Conservation (phyloP, 2,329 filamentous ascomycete genomes). For the Ceratocystis destructans region DNA sequence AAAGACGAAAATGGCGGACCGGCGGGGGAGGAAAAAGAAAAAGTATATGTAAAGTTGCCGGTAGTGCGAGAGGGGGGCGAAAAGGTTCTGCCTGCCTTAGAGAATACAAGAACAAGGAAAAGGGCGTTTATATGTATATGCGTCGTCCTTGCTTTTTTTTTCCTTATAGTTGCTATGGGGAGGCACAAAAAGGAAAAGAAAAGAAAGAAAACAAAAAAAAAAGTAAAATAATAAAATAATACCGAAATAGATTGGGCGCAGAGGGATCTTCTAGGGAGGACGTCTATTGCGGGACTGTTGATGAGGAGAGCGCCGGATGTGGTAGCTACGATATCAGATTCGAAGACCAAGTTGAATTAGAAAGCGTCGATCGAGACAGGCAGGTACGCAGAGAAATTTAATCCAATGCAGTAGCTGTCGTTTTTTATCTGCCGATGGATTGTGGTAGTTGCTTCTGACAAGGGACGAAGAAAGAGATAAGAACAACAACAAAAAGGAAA, state of each 20-base stretch:
- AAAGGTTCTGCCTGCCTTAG: background rate
- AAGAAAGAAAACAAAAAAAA: background rate
- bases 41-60: background rate
- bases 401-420: conserved; percentile 2
- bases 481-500: background rate
- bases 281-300: conserved; percentile 4
- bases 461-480: background rate
- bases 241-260: background rate
- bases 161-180: background rate
- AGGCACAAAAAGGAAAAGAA: background rate
- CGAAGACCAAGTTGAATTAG: background rate
- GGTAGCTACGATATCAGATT: conserved; percentile 6
- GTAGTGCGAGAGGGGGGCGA: background rate
- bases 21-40: background rate
- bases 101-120: background rate
- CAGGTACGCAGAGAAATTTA: background rate
- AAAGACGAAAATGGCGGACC: no score
- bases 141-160: background rate
- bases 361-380: conserved; percentile 6
- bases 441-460: background rate
- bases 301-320: background rate
- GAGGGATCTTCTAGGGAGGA: background rate
- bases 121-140: background rate
- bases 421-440: background rate
- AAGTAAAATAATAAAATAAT: background rate